A percentile compares a stretch with the other conserved stretches of the same genome.
Evolutionary conservation across 2,329 filamentous ascomycete genomes (phyloP).

Genomic region (Colletotrichum salicis): DNA sequence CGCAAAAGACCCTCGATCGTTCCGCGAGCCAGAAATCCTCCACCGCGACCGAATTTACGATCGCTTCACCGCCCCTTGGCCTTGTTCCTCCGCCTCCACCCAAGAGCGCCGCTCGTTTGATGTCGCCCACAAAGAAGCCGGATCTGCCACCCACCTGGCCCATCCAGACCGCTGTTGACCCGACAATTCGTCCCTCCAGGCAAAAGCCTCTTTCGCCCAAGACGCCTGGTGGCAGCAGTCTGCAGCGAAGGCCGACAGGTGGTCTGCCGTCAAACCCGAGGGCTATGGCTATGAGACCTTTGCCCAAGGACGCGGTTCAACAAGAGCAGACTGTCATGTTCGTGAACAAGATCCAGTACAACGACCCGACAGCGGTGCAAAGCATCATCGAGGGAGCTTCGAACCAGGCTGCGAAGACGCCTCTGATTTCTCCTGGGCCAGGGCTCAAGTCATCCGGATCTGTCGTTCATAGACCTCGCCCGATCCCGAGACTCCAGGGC

Average conservation of each 20-base stretch:
- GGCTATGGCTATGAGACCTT: constrained; percentile 46
- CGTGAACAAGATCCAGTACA: constrained; percentile 65
- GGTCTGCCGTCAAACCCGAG: constrained; percentile 62
- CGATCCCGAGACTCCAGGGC: constrained; percentile 61
- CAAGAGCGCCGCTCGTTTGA: constrained; percentile 17
- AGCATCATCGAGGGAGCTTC: constrained; percentile 59
- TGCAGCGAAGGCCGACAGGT: constrained; percentile 54
- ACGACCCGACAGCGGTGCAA: constrained; percentile 60
- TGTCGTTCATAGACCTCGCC: constrained; percentile 65
- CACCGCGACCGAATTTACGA: background rate
- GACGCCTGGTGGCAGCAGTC: constrained; percentile 37
- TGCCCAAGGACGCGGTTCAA: constrained; percentile 42
- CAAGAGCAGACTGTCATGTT: constrained; percentile 64
- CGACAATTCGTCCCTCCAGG: constrained; percentile 46
- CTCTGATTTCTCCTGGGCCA: constrained; percentile 3
- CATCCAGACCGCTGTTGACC: constrained; percentile 45
- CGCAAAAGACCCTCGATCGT: constrained; percentile 11
- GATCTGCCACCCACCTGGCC: constrained; percentile 37
- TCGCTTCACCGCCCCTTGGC: background rate
- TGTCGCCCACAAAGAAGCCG: constrained; percentile 18
- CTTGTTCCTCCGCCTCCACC: constrained; percentile 25
- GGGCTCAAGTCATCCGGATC: constrained; percentile 46
- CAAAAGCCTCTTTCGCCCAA: constrained; percentile 43
- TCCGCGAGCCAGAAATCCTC: constrained; percentile 22
- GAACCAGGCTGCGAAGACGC: constrained; percentile 43